A percentile compares a stretch with the other conserved stretches of the same genome.
phyloP scores from a whole-genome alignment of 352 stramenopile genomes.

The Phytophthora litchii region DNA sequence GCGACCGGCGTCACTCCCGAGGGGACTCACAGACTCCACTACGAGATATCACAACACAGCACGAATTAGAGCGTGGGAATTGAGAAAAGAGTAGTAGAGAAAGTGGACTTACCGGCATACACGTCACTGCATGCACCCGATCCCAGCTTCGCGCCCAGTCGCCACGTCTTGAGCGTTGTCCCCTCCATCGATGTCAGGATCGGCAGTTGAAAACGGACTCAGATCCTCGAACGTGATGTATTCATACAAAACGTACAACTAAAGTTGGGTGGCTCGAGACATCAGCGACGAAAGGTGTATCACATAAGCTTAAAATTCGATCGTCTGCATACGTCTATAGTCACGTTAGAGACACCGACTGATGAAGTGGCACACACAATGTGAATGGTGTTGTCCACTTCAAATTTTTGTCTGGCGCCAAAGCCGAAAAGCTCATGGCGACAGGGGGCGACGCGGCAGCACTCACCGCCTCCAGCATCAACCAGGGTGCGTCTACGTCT shows the following conservation, averaged over 20 bases:
- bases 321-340: too few relatives aligned
- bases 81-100: neutral
- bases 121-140: slow-evolving; percentile 85
- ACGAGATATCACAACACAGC: slow-evolving; percentile 7
- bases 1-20: slow-evolving; percentile 36
- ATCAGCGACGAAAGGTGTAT: too few relatives aligned
- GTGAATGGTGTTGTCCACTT: too few relatives aligned
- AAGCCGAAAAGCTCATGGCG: slow-evolving; percentile 29
- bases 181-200: slow-evolving; percentile 51
- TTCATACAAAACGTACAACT: neutral
- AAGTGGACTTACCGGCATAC: slow-evolving; percentile 54
- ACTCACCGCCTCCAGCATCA: slow-evolving; percentile 45
- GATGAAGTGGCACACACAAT: too few relatives aligned
- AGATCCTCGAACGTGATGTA: neutral
- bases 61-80: slow-evolving; percentile 1
- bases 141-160: slow-evolving; percentile 77
- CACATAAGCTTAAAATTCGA: too few relatives aligned
- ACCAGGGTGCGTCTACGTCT: slow-evolving; percentile 42
- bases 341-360: too few relatives aligned
- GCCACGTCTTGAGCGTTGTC: slow-evolving; percentile 80
- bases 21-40: slow-evolving; percentile 49
- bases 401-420: neutral
- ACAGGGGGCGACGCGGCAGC: slow-evolving; percentile 35
- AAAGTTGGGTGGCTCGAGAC: too few relatives aligned
- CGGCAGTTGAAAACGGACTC: slow-evolving; percentile 3